Evolutionary conservation across 805 yeast genomes (phyloP), one percentile per base, ranked within the genome.

Genomic region (Vanderwaltozyma verrucispora): DNA sequence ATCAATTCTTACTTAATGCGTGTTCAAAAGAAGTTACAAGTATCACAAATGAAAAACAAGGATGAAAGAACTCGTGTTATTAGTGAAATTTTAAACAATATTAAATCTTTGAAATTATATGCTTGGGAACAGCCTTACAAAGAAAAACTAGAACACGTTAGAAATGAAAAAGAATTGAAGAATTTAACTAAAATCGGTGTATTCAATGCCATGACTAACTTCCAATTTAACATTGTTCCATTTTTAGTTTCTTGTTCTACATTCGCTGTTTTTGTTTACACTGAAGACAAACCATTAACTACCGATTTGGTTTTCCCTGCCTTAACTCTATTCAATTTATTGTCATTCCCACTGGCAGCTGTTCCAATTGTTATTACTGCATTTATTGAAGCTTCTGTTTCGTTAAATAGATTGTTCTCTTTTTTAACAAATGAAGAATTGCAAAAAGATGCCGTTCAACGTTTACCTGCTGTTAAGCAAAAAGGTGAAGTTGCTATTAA

Each of bases 301-400:
- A 82, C 96, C 1, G 97, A 92, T 48, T 69, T 88, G 44, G 96
- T 92, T 5, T 83, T 89, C 67, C 87, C 96, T 21, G 94, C 96
- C 3, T 68, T 86, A 39, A 72, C 96, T 7, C 68, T 88, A 36
- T 92, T 89, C 69, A 92, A 89, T 59, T 66, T 92, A 54, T 71
- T 92, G 42, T 71, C 82, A 0, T 92, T 92, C 75, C 98, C 99
- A 32, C 69, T 92, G 45, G 88, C 94, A 10, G 85, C 86, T 28
- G 71, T 92, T 45, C 99, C 99, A 30, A 83, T 77, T 75, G 88
- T 89, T 13, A 76, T 92, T 44, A 80, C 95, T 14, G 69, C 83
- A 32, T 63, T 86, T 35, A 80, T 94, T 43, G 98, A 92, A 59
- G 86, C 96, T 2, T 82, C 85, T 60, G 89, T 84, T 34, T 86